These are phyloP conservation scores for Clonostachys rosea DNA, from an alignment of 2,329 filamentous ascomycete species.

Conservation along the genomic window DNA sequence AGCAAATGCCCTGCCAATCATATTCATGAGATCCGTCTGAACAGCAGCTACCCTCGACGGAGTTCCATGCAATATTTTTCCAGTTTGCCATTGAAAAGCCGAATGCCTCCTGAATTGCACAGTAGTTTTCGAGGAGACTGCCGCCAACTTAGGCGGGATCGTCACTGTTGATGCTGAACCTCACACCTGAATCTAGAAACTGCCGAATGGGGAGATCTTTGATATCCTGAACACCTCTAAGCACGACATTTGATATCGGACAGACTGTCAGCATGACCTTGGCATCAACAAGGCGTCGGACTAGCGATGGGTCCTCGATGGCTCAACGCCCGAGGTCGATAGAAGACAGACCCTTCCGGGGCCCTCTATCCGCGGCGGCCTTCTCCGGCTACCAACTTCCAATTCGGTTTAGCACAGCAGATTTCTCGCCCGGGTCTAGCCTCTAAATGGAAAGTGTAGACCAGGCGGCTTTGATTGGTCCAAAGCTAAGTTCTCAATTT, in stretches of 20 bases:
- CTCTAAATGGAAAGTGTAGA: too few species aligned
- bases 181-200: slow-evolving; percentile 57
- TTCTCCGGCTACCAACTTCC: too few species aligned
- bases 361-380: too few species aligned
- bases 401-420: too few species aligned
- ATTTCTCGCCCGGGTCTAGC: too few species aligned
- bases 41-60: slow-evolving; percentile 66
- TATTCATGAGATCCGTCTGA: slow-evolving; percentile 23
- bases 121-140: slow-evolving; percentile 65
- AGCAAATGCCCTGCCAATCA: background rate
- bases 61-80: slow-evolving; percentile 52
- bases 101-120: slow-evolving; percentile 66
- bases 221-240: slow-evolving; percentile 31
- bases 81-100: slow-evolving; percentile 55
- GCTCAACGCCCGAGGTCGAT: slow-evolving; percentile 69
- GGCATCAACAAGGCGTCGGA: slow-evolving; percentile 49
- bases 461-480: too few species aligned
- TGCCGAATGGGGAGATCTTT: slow-evolving; percentile 35
- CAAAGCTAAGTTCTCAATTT: too few species aligned
- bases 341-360: too few species aligned
- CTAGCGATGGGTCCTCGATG: slow-evolving; percentile 49
- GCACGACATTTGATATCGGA: slow-evolving; percentile 31
- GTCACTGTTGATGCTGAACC: slow-evolving; percentile 67
- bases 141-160: slow-evolving; percentile 69
- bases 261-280: slow-evolving; percentile 63